These are phyloP conservation scores for Colletotrichum gigasporum DNA, from an alignment of 2,329 filamentous ascomycete species.

Conservation along the genomic window DNA sequence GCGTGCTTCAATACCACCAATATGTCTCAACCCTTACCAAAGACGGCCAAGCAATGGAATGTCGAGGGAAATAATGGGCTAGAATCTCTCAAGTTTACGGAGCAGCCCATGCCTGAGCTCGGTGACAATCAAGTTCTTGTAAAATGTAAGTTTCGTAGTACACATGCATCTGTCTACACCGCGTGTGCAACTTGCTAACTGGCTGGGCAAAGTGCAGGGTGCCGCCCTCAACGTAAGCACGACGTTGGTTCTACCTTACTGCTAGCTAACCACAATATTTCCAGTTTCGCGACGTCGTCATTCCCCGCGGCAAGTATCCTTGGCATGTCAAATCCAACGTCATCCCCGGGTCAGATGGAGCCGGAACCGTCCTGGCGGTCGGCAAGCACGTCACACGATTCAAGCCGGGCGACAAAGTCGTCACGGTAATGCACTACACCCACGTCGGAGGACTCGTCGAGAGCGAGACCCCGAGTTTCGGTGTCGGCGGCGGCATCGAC, in stretches of 20 bases:
- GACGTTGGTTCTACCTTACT: background rate
- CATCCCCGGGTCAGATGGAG: conserved; percentile 56
- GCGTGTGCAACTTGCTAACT: conserved; percentile 60
- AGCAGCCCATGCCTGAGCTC: background rate
- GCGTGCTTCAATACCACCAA: too few relatives aligned
- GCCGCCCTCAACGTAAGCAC: conserved; percentile 16
- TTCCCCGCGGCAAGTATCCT: conserved; percentile 43
- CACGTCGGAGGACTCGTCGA: conserved; percentile 50
- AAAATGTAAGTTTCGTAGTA: conserved; percentile 8
- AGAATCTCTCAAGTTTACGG: conserved; percentile 10
- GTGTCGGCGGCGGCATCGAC: conserved; percentile 39
- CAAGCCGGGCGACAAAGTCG: conserved; percentile 59
- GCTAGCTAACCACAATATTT: conserved; percentile 6
- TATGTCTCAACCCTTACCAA: background rate
- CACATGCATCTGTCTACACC: too few relatives aligned
- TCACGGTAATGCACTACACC: conserved; percentile 40
- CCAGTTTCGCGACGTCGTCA: conserved; percentile 20
- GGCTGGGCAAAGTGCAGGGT: conserved; percentile 42
- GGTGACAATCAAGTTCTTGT: conserved; percentile 29
- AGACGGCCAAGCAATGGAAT: conserved; percentile 16
- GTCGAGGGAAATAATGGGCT: conserved; percentile 1
- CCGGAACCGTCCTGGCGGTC: conserved; percentile 58
- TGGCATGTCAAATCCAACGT: conserved; percentile 36
- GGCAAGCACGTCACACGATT: conserved; percentile 60
- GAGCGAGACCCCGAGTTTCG: conserved; percentile 46